Conservation (phyloP, 176 grass and related monocot species). For the Calamus simplicifolius region DNA sequence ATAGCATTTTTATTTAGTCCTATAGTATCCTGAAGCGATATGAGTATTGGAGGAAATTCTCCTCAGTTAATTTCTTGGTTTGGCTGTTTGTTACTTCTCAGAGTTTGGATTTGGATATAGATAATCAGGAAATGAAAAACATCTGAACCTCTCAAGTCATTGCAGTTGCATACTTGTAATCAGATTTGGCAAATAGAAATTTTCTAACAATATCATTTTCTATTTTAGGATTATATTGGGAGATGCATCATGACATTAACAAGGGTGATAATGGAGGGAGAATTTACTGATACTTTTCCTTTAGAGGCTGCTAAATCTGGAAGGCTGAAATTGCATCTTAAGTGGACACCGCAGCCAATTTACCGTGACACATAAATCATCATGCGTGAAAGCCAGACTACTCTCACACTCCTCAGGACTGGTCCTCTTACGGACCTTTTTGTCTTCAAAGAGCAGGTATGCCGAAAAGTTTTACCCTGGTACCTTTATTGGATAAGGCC, state of each 20-base stretch:
- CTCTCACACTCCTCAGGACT: too few relatives aligned
- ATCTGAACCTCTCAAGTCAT: neutral
- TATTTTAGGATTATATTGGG: conserved; percentile 70
- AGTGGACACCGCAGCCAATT: conserved; percentile 81
- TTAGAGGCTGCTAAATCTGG: conserved; percentile 96
- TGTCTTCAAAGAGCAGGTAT: too few relatives aligned
- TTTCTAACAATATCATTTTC: conserved; percentile 2
- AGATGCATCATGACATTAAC: conserved; percentile 97
- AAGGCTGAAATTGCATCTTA: conserved; percentile 76
- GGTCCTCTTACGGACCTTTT: too few relatives aligned
- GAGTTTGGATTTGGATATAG: too few relatives aligned
- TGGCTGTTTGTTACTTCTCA: too few relatives aligned
- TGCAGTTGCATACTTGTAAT: neutral
- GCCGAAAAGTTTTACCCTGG: too few relatives aligned
- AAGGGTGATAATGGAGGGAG: conserved; percentile 71
- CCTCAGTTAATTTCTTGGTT: too few relatives aligned
- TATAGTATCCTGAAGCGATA: too few relatives aligned
- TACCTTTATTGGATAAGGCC: too few relatives aligned
- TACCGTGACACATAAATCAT: conserved; percentile 42
- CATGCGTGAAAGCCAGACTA: too few relatives aligned
- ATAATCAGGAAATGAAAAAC: too few relatives aligned
- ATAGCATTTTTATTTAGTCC: neutral
- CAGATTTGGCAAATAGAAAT: conserved; percentile 1
- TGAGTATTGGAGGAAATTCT: too few relatives aligned
- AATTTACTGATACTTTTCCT: conserved; percentile 60